Base-by-base conservation (phyloP, 108 stramenopile species). In the Bacterosira constricta region DNA sequence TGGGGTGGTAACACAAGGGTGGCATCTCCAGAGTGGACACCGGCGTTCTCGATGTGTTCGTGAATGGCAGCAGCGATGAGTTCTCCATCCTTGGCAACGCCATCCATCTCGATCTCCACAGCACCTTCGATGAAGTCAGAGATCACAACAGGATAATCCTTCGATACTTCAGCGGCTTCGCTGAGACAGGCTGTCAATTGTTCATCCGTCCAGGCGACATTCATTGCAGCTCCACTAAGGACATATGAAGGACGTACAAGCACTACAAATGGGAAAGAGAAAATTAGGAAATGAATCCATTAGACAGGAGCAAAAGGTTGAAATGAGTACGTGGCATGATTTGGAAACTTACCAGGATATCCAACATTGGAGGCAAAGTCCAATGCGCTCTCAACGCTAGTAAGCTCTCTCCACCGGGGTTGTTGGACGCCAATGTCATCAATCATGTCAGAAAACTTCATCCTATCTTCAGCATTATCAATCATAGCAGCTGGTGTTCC, bases 31-130 rank as follows among this genome's bases (percentile, higher is more conserved):
- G 93, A 95, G 91, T 99, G 98, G 51, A 99, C 98, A 49, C 98
- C 98, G 13, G 98, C 98, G 58, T 97, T 94, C 84, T 99, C 98
- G 38, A 99, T 92, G 84, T 99, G 98, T 81, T 98, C 96, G 69
- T 96, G 94, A 61, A 97, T 97, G 44, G 97, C 97, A 41, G 91
- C 91, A 45, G 95, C 95, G 59, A 98, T 85, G 67, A 98, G 86
- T 59, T 95, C 94, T 27, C 98, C 98, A 69, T 99, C 73, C 67
- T 90, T 87, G 46, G 90, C 97, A 61, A 99, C 97, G 69, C 91
- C 97, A 75, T 99, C 98, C 69, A 98, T 90, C 70, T 99, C 98
- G 64, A 99, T 97, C 79, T 99, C 98, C 18, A 75, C 72, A 35
- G 97, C 97, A 31, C 95, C 96, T 62, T 96, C 82, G 69, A 98